phyloP scores from a whole-genome alignment of 192 early-diverging fungal genomes.

The Oehlia diaphana region DNA sequence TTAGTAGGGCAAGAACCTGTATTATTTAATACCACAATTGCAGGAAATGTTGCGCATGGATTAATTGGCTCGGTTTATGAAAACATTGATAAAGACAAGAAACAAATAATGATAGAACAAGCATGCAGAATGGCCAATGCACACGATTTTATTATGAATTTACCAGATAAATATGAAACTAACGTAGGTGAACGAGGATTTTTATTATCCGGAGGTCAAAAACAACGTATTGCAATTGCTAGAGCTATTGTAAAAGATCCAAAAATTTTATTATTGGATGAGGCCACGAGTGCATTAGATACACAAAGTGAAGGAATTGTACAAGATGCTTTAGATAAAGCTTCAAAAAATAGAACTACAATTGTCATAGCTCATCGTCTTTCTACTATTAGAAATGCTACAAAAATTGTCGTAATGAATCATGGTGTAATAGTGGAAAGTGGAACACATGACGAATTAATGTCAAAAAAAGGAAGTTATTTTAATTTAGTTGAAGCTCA shows the following conservation, averaged over 20 bases:
- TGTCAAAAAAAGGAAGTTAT: slow-evolving; percentile 56
- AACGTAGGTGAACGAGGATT: slow-evolving; percentile 83
- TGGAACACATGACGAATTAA: slow-evolving; percentile 71
- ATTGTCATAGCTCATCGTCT: slow-evolving; percentile 86
- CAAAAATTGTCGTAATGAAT: slow-evolving; percentile 79
- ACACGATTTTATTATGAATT: slow-evolving; percentile 71
- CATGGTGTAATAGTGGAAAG: slow-evolving; percentile 62
- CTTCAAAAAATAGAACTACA: slow-evolving; percentile 71
- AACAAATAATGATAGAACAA: slow-evolving; percentile 42
- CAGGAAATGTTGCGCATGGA: slow-evolving; percentile 31
- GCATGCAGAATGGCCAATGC: slow-evolving; percentile 71
- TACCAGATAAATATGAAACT: slow-evolving; percentile 84
- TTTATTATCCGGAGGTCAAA: slow-evolving; percentile 89
- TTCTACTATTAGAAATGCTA: slow-evolving; percentile 79
- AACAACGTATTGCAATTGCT: slow-evolving; percentile 96
- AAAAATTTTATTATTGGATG: slow-evolving; percentile 82
- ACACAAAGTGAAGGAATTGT: slow-evolving; percentile 73
- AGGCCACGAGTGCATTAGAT: slow-evolving; percentile 89
- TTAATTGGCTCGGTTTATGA: slow-evolving; percentile 20
- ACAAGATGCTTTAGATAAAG: slow-evolving; percentile 77
- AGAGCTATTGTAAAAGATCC: slow-evolving; percentile 90
- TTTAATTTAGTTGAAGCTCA: slow-evolving; percentile 59
- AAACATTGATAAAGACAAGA: slow-evolving; percentile 2
- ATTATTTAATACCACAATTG: slow-evolving; percentile 59
- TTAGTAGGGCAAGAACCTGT: slow-evolving; percentile 74